Base-by-base conservation (phyloP, 345 rosid genomes). In the Carallia pectinifolia region DNA sequence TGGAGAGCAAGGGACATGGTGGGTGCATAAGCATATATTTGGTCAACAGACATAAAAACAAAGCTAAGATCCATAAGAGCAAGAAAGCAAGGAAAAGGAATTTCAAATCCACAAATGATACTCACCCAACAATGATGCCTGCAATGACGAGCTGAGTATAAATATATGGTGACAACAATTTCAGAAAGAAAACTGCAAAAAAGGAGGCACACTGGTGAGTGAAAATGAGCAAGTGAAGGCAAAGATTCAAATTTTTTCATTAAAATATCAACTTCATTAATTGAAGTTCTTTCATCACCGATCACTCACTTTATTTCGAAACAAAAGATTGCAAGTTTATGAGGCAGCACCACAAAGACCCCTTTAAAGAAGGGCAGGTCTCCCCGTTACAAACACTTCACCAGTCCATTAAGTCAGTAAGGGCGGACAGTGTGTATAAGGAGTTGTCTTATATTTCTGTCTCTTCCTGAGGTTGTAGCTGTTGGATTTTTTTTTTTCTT, bases 401-500 rank as follows among this genome's bases (percentile, higher is more conserved):
- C 23, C 23, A 23, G 23, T 23, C 23, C 23, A 23, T 23, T 23
- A 23, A 23, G 23, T 23, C 23, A 23, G 23, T 23, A 23, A 23
- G 23, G 23, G 23, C 23, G 23, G 23, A 23, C 23, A 23, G 23
- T 23, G 23, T 23, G 23, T 23, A 23, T 23, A 23, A 23, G 23
- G 23, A 23, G 23, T 23, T 23, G 23, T 23, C 23, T 23, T 23
- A 23, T 23, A 23, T 23, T 23, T 23, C 7, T 19, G 60, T 18
- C 30, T 50, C 7, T 64, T 64, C 29, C 37, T 36, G 39, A 70
- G 76, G 61, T 65, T 48, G 53, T 76, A 77, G 76, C 85, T 85
- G 85, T 84, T 84, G 64, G 23, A 23, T 23, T 23, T 23, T 23
- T 23, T 23, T 23, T 23, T 23, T 23, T 23, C 23, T 23, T 23